phyloP scores from a whole-genome alignment of 2,329 filamentous ascomycete genomes.

The Thielaviopsis populi region DNA sequence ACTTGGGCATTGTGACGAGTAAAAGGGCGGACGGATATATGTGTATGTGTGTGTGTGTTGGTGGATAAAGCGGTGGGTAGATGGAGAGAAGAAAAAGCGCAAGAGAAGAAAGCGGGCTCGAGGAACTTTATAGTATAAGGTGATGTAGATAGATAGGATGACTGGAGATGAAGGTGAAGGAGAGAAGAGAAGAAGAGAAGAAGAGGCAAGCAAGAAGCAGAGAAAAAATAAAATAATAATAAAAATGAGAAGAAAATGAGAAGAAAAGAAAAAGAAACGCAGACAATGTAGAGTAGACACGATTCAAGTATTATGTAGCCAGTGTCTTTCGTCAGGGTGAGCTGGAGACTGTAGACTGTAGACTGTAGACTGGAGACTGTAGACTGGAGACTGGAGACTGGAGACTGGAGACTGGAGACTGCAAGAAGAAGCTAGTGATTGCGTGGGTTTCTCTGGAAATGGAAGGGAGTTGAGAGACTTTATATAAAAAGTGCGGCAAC shows the following conservation, averaged over 20 bases:
- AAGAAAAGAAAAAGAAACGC: neutral
- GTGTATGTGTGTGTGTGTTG: neutral
- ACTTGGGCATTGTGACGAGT: neutral
- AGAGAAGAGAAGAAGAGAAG: neutral
- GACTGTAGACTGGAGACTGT: neutral
- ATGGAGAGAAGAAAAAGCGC: neutral
- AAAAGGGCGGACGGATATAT: neutral
- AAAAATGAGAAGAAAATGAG: neutral
- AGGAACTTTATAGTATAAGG: neutral
- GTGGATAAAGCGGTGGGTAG: neutral
- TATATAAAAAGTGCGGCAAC: neutral
- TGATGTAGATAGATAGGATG: too few relatives aligned
- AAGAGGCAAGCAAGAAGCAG: neutral
- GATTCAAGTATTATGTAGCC: neutral
- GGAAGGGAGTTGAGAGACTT: neutral
- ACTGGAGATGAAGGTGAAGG: too few relatives aligned
- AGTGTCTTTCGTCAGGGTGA: neutral
- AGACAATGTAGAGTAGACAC: neutral
- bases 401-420: neutral
- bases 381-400: neutral
- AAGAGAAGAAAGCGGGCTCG: neutral
- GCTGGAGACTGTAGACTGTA: neutral
- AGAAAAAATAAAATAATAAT: neutral
- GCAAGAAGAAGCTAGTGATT: neutral
- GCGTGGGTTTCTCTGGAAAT: neutral